Percentiles rank a stretch among this genome's conserved stretches.
phyloP scores from a whole-genome alignment of 2,329 filamentous ascomycete genomes.

The Neurospora crassa region DNA sequence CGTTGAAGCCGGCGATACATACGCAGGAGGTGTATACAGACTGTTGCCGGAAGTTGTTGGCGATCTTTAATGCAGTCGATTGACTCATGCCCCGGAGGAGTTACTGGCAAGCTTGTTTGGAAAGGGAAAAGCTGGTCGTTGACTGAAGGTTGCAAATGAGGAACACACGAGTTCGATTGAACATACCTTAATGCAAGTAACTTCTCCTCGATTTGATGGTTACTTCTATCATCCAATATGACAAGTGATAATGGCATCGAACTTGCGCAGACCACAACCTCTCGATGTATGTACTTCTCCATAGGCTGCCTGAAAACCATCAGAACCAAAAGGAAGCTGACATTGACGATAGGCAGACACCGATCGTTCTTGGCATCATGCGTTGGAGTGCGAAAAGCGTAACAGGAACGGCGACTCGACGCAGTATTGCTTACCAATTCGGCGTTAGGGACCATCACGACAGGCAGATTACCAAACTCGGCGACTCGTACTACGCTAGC shows the following conservation, averaged over 20 bases:
- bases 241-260: neutral
- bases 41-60: conserved; percentile 41
- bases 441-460: neutral
- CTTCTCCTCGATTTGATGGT: neutral
- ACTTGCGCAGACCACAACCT: neutral
- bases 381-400: neutral
- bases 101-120: conserved; percentile 1
- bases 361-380: neutral
- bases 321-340: neutral
- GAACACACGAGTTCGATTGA: neutral
- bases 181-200: neutral
- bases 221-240: neutral
- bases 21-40: conserved; percentile 44
- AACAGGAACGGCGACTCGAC: neutral
- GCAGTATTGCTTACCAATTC: neutral
- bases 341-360: neutral
- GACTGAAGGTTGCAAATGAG: neutral
- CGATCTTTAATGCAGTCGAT: conserved; percentile 27
- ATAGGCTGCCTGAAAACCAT: neutral
- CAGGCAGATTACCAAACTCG: neutral
- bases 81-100: conserved; percentile 1
- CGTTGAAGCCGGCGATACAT: conserved; percentile 39
- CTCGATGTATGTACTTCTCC: neutral
- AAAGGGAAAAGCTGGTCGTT: neutral
- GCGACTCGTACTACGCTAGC: neutral